Percentiles rank a stretch among this genome's conserved stretches.
Conservation (phyloP, 345 rosid genomes). For the Aquilaria sinensis region DNA sequence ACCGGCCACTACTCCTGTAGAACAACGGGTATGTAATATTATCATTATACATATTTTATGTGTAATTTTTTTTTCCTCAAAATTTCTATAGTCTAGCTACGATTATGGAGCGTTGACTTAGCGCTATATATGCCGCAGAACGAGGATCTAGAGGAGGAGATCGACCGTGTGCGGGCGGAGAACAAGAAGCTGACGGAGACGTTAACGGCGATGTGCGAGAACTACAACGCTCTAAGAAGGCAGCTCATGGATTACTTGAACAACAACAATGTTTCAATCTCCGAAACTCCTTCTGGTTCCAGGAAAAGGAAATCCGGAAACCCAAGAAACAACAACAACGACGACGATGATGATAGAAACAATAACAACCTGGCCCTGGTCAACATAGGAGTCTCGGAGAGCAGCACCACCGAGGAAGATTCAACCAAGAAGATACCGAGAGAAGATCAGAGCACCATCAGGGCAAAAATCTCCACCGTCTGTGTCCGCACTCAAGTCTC, state of each 20-base stretch:
- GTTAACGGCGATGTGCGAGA: slow-evolving; percentile 71
- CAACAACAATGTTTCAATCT: slow-evolving; percentile 20
- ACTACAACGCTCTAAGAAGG: slow-evolving; percentile 55
- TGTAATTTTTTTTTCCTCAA: neutral
- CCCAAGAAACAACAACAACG: slow-evolving; percentile 26
- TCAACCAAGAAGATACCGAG: slow-evolving; percentile 61
- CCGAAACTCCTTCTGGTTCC: slow-evolving; percentile 44
- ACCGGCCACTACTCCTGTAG: neutral
- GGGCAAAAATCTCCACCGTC: slow-evolving; percentile 57
- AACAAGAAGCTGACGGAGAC: slow-evolving; percentile 83
- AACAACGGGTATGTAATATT: neutral
- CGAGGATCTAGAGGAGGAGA: slow-evolving; percentile 64
- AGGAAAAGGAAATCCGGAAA: slow-evolving; percentile 66
- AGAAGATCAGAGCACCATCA: slow-evolving; percentile 48
- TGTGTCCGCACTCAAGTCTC: slow-evolving; percentile 62
- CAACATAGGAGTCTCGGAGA: slow-evolving; percentile 55
- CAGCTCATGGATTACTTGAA: slow-evolving; percentile 53
- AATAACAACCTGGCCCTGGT: slow-evolving; percentile 9
- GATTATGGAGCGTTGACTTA: neutral
- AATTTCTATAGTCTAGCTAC: too few species aligned
- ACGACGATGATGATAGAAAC: slow-evolving; percentile 7
- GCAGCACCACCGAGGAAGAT: slow-evolving; percentile 89
- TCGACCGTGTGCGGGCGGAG: slow-evolving; percentile 71
- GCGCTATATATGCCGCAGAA: slow-evolving; percentile 17
- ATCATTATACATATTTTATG: too few species aligned